Base-by-base conservation (phyloP, 441 rosid genomes). In the Mallotus repandus region DNA sequence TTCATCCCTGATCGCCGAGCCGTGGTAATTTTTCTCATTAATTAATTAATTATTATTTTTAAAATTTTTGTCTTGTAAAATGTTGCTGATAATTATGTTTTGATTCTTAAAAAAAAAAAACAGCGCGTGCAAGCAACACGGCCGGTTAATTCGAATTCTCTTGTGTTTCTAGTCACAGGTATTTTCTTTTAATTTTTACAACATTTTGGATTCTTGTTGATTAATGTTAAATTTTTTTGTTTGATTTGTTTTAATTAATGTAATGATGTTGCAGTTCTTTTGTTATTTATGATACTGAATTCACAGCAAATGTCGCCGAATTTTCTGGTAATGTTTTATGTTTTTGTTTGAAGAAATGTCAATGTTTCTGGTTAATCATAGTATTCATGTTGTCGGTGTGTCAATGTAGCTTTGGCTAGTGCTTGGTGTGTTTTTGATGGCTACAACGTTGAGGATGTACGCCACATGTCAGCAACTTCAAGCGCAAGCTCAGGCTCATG, bases 381-480 rank as follows among this genome's bases (percentile, higher is more conserved):
- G 7, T 29, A 14, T 1, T 43, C 16, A 8, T 29, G 53, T 55
- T 6, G 10, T 78, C 35, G 15, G 63, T 46, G 45, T 64, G 3
- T 82, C 19, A 48, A 1, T 81, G 84, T 69, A 94, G 98, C 88
- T 94, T 6, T 94, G 98, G 98, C 81, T 94, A 41, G 95, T 90
- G 66, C 91, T 94, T 84, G 97, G 94, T 65, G 89, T 94, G 29
- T 94, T 94, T 86, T 76, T 94, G 75, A 86, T 92, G 89, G 97
- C 97, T 50, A 90, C 98, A 3, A 82, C 89, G 0, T 75, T 94
- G 63, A 86, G 97, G 81, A 94, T 92, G 98, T 92, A 92, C 83
- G 97, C 97, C 0, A 88, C 97, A 64, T 94, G 97, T 74, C 98
- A 92, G 62, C 97, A 94, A 79, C 91, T 94, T 64, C 98, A 94